A percentile compares a stretch with the other conserved stretches of the same genome.
phyloP scores from a whole-genome alignment of 2,329 filamentous ascomycete genomes.

The Trichoderma sp. region DNA sequence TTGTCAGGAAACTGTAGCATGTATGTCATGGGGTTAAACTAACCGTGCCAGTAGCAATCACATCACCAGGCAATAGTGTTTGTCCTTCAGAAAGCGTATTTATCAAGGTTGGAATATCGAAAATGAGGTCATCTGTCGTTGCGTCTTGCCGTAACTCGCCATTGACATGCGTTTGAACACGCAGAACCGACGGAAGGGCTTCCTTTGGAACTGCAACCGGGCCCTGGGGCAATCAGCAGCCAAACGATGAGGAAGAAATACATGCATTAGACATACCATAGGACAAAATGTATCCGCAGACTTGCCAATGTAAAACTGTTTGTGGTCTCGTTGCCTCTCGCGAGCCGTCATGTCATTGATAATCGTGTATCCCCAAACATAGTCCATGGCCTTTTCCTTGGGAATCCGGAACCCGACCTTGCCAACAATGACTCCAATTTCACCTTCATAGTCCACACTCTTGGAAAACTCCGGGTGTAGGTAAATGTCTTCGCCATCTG shows the following conservation, averaged over 20 bases:
- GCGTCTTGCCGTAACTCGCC: conserved; percentile 14
- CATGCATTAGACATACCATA: not conserved
- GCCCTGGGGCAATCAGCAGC: not conserved
- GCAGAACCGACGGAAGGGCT: conserved; percentile 1
- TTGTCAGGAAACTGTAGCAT: not conserved
- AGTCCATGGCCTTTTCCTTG: conserved; percentile 5
- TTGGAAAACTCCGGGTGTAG: conserved; percentile 1
- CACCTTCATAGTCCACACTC: conserved; percentile 6
- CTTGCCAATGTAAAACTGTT: conserved; percentile 10
- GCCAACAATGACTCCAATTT: conserved; percentile 12
- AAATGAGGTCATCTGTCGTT: conserved; percentile 4
- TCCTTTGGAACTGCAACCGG: conserved; percentile 4
- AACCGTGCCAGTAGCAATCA: conserved; percentile 9
- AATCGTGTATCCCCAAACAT: conserved; percentile 13
- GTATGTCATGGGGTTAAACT: not conserved
- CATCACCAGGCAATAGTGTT: conserved; percentile 3
- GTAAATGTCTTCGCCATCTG: not conserved
- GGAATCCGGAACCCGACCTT: conserved; percentile 9
- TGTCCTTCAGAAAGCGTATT: conserved; percentile 3
- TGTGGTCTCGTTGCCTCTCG: conserved; percentile 7
- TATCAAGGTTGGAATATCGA: conserved; percentile 10
- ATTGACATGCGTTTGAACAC: conserved; percentile 7
- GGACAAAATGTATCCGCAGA: conserved; percentile 14
- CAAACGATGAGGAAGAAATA: no score
- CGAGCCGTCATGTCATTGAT: conserved; percentile 14